Base-by-base conservation (phyloP, 208 protist species). In the Leishmania major region DNA sequence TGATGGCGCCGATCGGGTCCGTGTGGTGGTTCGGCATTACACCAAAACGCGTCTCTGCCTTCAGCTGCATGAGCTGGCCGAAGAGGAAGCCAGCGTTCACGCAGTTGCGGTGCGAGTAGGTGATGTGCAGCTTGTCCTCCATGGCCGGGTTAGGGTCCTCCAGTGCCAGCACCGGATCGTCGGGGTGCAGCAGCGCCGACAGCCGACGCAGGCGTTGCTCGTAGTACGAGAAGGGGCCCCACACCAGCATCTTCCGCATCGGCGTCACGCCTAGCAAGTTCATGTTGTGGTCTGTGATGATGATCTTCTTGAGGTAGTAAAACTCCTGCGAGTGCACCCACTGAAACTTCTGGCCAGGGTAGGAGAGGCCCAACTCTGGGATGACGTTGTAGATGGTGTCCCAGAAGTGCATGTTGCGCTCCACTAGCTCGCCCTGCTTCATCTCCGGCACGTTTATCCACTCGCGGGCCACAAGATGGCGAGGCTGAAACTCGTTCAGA, bases 251-350 rank as follows among this genome's bases (percentile, higher is more conserved):
- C 84, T 95, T 94, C 8, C 95, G 93, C 92, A 97, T 94, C 73
- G 95, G 95, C 43, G 95, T 96, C 60, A 95, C 93, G 7, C 95
- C 93, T 10, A 96, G 87, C 74, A 98, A 79, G 86, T 97, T 98
- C 93, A 96, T 97, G 89, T 98, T 98, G 90, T 97, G 95, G 81
- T 97, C 95, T 55, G 93, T 98, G 80, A 98, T 98, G 80, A 98
- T 92, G 62, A 96, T 85, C 86, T 98, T 98, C 88, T 98, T 98
- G 43, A 98, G 88, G 80, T 92, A 98, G 84, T 92, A 97, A 86
- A 97, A 98, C 91, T 98, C 95, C 83, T 98, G 93, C 71, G 95
- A 98, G 89, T 97, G 95, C 66, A 96, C 91, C 94, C 93, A 97
- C 83, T 98, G 95, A 78, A 98, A 96, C 85, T 93, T 95, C 84